Evolutionary conservation across 2,329 filamentous ascomycete species (phyloP).

Genomic region (Alternaria postmessia): DNA sequence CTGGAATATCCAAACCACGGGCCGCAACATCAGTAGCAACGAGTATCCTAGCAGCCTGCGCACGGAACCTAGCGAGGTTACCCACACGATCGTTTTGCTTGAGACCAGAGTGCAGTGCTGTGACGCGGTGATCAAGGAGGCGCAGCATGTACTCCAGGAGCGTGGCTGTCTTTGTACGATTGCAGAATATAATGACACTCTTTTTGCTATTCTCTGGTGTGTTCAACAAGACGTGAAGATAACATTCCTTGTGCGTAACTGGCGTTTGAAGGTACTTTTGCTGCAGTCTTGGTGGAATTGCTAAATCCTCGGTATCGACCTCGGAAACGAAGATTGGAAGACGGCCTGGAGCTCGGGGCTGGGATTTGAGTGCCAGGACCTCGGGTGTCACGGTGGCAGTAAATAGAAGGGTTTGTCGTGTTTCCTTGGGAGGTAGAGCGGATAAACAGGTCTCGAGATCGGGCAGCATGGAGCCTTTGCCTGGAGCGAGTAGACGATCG

Average conservation of each 20-base stretch:
- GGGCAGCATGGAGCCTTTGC: constrained; percentile 87
- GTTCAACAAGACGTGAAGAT: constrained; percentile 85
- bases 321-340: constrained; percentile 89
- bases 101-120: constrained; percentile 86
- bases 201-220: constrained; percentile 76
- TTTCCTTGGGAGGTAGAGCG: constrained; percentile 76
- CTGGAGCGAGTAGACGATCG: constrained; percentile 81
- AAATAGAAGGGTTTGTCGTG: constrained; percentile 93
- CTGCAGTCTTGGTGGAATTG: constrained; percentile 79
- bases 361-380: constrained; percentile 83
- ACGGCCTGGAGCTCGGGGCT: constrained; percentile 75
- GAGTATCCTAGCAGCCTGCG: constrained; percentile 84
- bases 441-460: constrained; percentile 90
- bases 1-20: constrained; percentile 92
- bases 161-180: constrained; percentile 87
- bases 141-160: constrained; percentile 88
- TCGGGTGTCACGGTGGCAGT: constrained; percentile 95
- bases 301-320: constrained; percentile 74
- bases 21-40: constrained; percentile 96
- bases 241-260: constrained; percentile 92
- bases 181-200: constrained; percentile 92
- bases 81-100: constrained; percentile 84
- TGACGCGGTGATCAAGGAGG: constrained; percentile 86
- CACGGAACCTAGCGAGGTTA: constrained; percentile 91
- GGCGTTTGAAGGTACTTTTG: constrained; percentile 90